Base-by-base conservation (phyloP, 805 yeast species). In the Metschnikowia santaceciliae region DNA sequence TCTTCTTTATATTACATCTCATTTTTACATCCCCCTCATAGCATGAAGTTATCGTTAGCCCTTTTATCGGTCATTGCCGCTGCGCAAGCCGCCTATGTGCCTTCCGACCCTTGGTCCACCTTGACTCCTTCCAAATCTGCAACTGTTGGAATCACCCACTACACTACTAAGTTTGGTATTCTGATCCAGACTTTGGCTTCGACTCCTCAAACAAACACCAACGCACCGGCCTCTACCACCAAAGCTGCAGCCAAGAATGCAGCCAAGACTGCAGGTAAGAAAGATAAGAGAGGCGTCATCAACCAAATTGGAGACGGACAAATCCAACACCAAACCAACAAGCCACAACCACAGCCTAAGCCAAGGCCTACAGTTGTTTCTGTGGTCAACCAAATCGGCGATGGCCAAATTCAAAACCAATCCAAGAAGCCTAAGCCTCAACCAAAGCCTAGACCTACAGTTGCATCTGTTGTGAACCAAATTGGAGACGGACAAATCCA, bases 91-190 rank as follows among this genome's bases (percentile, higher is more conserved):
- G 88, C 88, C 52, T 79, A 79, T 59, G 80, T 82, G 58, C 87
- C 86, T 55, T 67, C 82, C 48, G 84, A 80, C 53, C 82, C 85
- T 60, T 86, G 87, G 87, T 68, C 86, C 49, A 83, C 90, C 49
- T 76, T 86, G 67, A 84, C 90, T 36, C 91, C 94, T 58, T 79
- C 78, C 44, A 66, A 80, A 7, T 62, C 77, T 43, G 75, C 76
- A 53, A 57, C 80, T 10, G 82, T 82, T 61, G 85, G 82, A 54
- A 59, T 76, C 46, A 80, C 88, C 44, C 81, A 81, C 60, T 79
- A 79, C 76, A 53, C 79, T 39, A 66, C 71, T 45, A 64, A 77
- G 46, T 86, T 86, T 61, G 92, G 91, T 72, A 84, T 86, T 61
- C 86, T 86, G 53, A 81, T 86, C 55, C 70, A 75, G 55, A 79